Evolutionary conservation across 2,329 filamentous ascomycete genomes (phyloP).

Genomic region (Colletotrichum costaricense): DNA sequence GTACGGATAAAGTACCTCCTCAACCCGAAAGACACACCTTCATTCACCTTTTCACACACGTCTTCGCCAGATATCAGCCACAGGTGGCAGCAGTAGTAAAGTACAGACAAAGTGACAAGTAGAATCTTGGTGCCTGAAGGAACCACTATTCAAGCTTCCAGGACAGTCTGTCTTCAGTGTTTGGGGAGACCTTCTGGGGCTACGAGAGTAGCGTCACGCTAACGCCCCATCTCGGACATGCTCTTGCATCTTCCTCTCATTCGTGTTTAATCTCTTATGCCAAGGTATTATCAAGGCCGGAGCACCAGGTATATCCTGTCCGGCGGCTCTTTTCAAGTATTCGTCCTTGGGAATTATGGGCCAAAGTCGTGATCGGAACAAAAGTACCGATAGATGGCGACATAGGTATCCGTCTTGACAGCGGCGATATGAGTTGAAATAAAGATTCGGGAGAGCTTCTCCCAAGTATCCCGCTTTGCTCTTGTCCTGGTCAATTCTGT

Average conservation of each 20-base stretch:
- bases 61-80: not conserved
- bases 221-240: not conserved
- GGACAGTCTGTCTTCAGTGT: slow-evolving; percentile 9
- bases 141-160: slow-evolving; percentile 31
- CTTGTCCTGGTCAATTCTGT: not conserved
- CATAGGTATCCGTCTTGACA: not conserved
- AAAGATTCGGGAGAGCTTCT: not conserved
- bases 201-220: slow-evolving; percentile 13
- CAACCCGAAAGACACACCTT: no score
- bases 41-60: not conserved
- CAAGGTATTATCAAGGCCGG: not conserved
- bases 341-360: not conserved
- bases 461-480: not conserved
- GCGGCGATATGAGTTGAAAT: not conserved
- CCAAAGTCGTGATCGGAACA: not conserved
- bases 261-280: not conserved
- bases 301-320: not conserved
- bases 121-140: not conserved
- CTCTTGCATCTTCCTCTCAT: slow-evolving; percentile 9
- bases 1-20: no score
- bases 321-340: not conserved
- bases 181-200: slow-evolving; percentile 19
- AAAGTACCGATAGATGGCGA: not conserved
- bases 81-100: not conserved
- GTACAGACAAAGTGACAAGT: not conserved